Base-by-base conservation (phyloP, 2,329 filamentous ascomycete species). In the Phaeosphaeria sp. region DNA sequence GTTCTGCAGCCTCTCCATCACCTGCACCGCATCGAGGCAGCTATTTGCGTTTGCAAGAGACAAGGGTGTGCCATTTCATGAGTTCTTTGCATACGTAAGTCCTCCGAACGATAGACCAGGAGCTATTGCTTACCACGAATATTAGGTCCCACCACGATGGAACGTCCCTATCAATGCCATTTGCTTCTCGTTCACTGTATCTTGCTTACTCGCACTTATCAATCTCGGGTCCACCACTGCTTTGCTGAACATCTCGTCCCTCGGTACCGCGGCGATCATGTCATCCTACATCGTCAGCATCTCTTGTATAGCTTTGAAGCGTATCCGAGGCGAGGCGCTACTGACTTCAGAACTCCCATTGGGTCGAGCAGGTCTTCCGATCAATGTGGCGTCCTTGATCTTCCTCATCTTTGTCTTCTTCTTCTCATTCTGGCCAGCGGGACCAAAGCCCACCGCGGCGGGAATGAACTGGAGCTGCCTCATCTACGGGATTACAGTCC, bases 381-480 rank as follows among this genome's bases (percentile, higher is more conserved):
- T 80, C 53, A 81, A 80, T 44, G 59, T 66, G 4, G 43, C 78
- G 7, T 75, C 71, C 1, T 52, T 79, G 8, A 13, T 68, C 2
- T 80, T 80, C 54, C 56, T 74, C 1, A 24, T 59, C 18, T 75
- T 76, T 53, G 67, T 69, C 0, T 74, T 78, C 55, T 67, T 80
- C 50, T 63, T 82, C 55, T 73, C 74, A 1, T 82, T 83, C 57
- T 83, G 82, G 55, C 80, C 80, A 0, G 59, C 65, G 40, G 56
- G 45, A 13, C 64, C 68, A 1, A 56, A 60, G 0, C 59, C 63
- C 22, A 39, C 52, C 6, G 45, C 55, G 2, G 56, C 53, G 1
- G 78, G 74, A 2, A 83, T 83, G 80, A 83, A 83, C 54, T 83
- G 80, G 79, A 76, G 74, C 39, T 66, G 74, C 40, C 69, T 72